Conservation (phyloP, 257 asterid genomes). For the Nicotiana undulata region DNA sequence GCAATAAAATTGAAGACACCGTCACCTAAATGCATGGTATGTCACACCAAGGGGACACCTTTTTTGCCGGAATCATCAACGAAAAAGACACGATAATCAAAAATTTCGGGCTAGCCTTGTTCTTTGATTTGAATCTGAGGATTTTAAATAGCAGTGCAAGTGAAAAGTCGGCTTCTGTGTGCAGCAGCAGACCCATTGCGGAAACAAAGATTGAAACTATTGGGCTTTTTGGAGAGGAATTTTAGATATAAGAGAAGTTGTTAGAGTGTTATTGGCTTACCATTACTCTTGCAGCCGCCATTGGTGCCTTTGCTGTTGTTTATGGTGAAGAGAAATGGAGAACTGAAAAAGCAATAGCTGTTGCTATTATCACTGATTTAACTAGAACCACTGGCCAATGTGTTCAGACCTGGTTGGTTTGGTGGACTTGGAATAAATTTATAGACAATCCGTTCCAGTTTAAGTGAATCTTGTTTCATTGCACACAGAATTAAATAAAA, state of each 20-base stretch:
- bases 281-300: slow-evolving; percentile 6
- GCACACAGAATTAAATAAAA: too few relatives aligned
- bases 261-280: neutral
- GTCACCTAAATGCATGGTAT: slow-evolving; percentile 74
- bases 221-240: neutral
- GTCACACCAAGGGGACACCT: slow-evolving; percentile 99
- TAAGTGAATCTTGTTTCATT: too few relatives aligned
- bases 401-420: too few relatives aligned
- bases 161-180: slow-evolving; percentile 50
- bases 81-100: slow-evolving; percentile 80
- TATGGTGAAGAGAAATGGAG: too few relatives aligned
- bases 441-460: too few relatives aligned
- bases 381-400: neutral
- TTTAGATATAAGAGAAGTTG: neutral
- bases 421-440: too few relatives aligned
- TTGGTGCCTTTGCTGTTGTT: neutral
- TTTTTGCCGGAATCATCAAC: slow-evolving; percentile 68
- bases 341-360: neutral
- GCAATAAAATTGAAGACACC: slow-evolving; percentile 76
- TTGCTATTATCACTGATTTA: neutral
- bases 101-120: slow-evolving; percentile 82
- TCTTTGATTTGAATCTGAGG: slow-evolving; percentile 59
- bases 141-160: slow-evolving; percentile 67
- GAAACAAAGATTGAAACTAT: neutral
- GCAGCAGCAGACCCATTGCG: neutral